Evolutionary conservation across 805 yeast genomes (phyloP).

Genomic region (Torulaspora delbrueckii): DNA sequence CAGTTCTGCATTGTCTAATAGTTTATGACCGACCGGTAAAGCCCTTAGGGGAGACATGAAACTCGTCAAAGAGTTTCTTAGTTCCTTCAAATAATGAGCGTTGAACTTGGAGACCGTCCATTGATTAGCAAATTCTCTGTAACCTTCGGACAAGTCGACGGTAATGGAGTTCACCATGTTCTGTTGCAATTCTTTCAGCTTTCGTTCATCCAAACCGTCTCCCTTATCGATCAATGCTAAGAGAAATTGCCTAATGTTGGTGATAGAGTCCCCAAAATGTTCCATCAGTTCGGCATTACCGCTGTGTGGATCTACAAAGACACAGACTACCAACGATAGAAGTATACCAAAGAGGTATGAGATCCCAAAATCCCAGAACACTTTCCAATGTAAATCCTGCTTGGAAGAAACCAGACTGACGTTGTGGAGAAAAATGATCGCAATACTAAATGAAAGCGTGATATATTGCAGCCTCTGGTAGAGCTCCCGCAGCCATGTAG

Average conservation of each 20-base stretch:
- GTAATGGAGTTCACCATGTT: constrained; percentile 33
- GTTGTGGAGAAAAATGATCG: constrained; percentile 37
- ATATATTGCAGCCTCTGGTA: constrained; percentile 40
- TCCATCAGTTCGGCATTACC: constrained; percentile 37
- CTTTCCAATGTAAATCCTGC: constrained; percentile 31
- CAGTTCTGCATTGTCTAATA: constrained; percentile 22
- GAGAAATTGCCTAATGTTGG: constrained; percentile 26
- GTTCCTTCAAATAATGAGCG: constrained; percentile 30
- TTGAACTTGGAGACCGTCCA: constrained; percentile 36
- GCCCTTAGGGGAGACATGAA: constrained; percentile 40
- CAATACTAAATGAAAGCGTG: constrained; percentile 35
- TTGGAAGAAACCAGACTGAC: constrained; percentile 20
- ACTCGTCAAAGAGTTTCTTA: constrained; percentile 43
- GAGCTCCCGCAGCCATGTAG: constrained; percentile 41
- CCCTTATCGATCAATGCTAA: constrained; percentile 21
- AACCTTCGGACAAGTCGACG: constrained; percentile 38
- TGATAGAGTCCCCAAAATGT: constrained; percentile 26
- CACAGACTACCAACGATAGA: constrained; percentile 36
- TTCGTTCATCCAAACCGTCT: constrained; percentile 14
- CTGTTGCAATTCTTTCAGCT: constrained; percentile 25
- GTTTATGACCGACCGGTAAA: constrained; percentile 32
- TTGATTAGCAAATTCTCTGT: constrained; percentile 43
- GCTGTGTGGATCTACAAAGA: constrained; percentile 38
- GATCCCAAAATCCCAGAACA: constrained; percentile 41
- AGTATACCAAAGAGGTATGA: constrained; percentile 44